Evolutionary conservation across 1,139 yeast species (phyloP), one percentile per base, ranked within the genome.

Genomic region (Kodamaea alishanica): DNA sequence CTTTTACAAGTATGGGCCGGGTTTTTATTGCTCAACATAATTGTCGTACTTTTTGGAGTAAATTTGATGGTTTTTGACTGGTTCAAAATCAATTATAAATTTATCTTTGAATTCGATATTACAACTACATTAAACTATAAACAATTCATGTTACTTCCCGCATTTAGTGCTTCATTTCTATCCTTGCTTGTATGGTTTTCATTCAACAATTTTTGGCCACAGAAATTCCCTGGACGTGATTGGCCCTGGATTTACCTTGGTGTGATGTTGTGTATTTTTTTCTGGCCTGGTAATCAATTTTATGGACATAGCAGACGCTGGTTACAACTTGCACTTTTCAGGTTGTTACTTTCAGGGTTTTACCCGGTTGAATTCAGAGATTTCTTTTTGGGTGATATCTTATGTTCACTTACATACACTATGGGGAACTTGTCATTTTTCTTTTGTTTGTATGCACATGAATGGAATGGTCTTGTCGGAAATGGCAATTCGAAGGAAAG

Each of bases 321-420:
- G 97, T 55, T 90, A 4, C 70, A 84, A 28, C 62, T 81, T 8
- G 83, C 95, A 0, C 47, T 81, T 3, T 78, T 90, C 73, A 73
- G 98, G 54, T 65, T 92, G 34, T 30, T 84, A 0, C 67, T 85
- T 4, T 84, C 96, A 1, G 97, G 98, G 0, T 68, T 88, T 29
- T 92, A 85, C 53, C 96, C 97, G 0, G 97, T 92, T 39, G 97
- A 92, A 61, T 92, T 92, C 56, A 73, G 94, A 44, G 98, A 92
- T 62, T 90, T 92, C 68, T 89, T 88, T 58, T 52, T 90, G 39
- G 98, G 97, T 15, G 98, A 92, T 61, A 81, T 92, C 26, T 67
- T 89, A 38, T 86, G 95, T 61, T 85, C 96, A 28, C 67, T 92
- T 55, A 85, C 96, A 1, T 92, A 92, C 60, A 77, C 96, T 1